A percentile compares a stretch with the other conserved stretches of the same genome.
Conservation (phyloP, 2,329 filamentous ascomycete genomes). For the Stachybotrys chartarum region DNA sequence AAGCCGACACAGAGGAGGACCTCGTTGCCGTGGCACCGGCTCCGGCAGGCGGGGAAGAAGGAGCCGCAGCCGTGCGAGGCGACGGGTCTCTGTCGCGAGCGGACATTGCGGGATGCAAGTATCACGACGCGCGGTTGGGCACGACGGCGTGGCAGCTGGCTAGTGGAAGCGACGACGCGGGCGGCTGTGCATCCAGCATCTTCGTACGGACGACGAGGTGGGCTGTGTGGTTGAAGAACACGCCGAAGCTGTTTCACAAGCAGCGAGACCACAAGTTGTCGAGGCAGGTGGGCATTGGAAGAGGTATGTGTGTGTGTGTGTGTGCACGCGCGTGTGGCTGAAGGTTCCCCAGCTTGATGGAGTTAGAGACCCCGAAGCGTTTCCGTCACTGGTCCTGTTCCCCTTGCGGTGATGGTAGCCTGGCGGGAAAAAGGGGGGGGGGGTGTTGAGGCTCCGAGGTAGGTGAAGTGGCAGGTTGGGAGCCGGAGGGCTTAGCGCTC, state of each 20-base stretch:
- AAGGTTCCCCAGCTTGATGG: too few relatives aligned
- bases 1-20: background rate
- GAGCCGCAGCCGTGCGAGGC: conserved; percentile 6
- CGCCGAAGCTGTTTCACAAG: background rate
- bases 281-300: too few relatives aligned
- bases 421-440: background rate
- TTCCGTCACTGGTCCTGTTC: too few relatives aligned
- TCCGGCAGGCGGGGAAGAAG: conserved; percentile 1
- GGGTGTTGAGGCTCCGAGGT: background rate
- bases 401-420: too few relatives aligned
- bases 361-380: too few relatives aligned
- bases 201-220: background rate
- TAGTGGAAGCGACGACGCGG: conserved; percentile 8
- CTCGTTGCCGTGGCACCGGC: background rate
- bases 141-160: background rate
- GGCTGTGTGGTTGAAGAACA: background rate
- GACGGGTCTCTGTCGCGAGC: conserved; percentile 15
- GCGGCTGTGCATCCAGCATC: conserved; percentile 1
- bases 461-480: background rate
- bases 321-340: too few relatives aligned
- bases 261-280: too few relatives aligned
- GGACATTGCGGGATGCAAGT: conserved; percentile 10
- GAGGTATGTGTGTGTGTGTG: too few relatives aligned
- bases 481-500: background rate
- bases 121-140: background rate